Conservation (phyloP, 2,329 filamentous ascomycete genomes). For the Fusarium papillatum region DNA sequence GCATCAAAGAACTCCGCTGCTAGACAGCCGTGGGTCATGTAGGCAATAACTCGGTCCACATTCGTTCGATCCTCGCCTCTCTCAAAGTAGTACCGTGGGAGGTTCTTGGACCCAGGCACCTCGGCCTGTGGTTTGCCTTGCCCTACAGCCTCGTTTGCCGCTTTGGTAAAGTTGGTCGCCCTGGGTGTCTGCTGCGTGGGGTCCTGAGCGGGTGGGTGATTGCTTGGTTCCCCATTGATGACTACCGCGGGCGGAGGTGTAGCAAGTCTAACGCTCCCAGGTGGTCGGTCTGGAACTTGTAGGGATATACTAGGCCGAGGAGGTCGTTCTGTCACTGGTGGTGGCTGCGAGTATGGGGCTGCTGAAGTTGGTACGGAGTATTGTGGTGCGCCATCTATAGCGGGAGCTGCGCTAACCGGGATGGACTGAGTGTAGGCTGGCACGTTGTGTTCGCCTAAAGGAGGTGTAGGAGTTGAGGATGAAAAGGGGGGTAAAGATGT, state of each 20-base stretch:
- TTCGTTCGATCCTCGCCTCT: constrained; percentile 64
- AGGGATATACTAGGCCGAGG: constrained; percentile 55
- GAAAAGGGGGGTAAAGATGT: constrained; percentile 51
- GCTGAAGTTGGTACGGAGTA: constrained; percentile 18
- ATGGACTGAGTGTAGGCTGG: constrained; percentile 17
- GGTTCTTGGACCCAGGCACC: constrained; percentile 18
- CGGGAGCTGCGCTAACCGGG: not conserved
- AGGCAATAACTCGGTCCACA: constrained; percentile 67
- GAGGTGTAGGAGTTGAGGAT: constrained; percentile 15
- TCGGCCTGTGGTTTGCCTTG: constrained; percentile 16
- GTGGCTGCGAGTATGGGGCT: constrained; percentile 20
- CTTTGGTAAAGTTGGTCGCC: constrained; percentile 34
- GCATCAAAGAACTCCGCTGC: constrained; percentile 66
- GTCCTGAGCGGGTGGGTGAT: not conserved
- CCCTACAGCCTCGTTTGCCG: constrained; percentile 30
- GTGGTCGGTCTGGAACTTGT: constrained; percentile 63
- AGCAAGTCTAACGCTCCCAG: constrained; percentile 72
- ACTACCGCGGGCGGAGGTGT: constrained; percentile 62
- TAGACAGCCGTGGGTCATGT: constrained; percentile 65
- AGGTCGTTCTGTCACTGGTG: constrained; percentile 40
- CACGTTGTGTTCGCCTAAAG: constrained; percentile 19
- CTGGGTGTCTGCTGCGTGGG: constrained; percentile 10
- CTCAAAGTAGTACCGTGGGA: constrained; percentile 52
- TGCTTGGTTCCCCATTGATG: constrained; percentile 33
- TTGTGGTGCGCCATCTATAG: not conserved